Conservation (phyloP, 225 moss, liverwort and hornwort genomes). For the Anthoceros angustus region DNA sequence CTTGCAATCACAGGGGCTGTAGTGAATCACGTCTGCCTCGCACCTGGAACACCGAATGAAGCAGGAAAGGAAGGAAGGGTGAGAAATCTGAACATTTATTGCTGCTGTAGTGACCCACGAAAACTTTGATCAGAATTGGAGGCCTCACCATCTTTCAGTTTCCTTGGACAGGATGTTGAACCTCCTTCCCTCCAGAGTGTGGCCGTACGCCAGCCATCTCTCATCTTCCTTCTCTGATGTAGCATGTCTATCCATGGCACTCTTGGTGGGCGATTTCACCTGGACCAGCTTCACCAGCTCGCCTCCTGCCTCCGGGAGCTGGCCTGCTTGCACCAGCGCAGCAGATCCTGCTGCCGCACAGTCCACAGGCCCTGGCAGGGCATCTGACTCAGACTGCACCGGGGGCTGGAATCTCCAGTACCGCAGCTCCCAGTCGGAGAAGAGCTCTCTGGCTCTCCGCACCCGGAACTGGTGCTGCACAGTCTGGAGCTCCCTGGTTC, state of each 20-base stretch:
- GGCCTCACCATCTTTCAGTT: neutral
- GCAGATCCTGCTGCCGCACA: neutral
- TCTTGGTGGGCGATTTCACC: neutral
- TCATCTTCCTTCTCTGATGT: neutral
- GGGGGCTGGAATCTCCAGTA: slow-evolving; percentile 4
- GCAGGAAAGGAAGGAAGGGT: neutral
- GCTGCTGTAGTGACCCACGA: neutral
- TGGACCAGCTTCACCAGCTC: neutral
- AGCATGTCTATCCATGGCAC: neutral
- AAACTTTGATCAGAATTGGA: neutral
- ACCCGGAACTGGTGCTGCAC: slow-evolving; percentile 4
- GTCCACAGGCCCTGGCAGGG: neutral
- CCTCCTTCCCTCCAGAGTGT: neutral
- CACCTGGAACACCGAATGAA: neutral
- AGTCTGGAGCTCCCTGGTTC: neutral
- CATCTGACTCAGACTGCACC: neutral
- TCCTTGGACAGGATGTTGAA: neutral
- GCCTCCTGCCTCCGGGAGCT: neutral
- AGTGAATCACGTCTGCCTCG: neutral
- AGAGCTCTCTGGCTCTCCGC: slow-evolving; percentile 1
- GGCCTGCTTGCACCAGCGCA: neutral
- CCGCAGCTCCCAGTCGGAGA: slow-evolving; percentile 1
- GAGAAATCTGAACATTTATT: neutral
- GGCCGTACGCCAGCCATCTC: neutral
- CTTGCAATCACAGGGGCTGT: neutral